A percentile compares a stretch with the other conserved stretches of the same genome.
These are phyloP conservation scores for Penicillium longicatenatum DNA, from an alignment of 495 filamentous ascomycete species.

Conservation along the genomic window DNA sequence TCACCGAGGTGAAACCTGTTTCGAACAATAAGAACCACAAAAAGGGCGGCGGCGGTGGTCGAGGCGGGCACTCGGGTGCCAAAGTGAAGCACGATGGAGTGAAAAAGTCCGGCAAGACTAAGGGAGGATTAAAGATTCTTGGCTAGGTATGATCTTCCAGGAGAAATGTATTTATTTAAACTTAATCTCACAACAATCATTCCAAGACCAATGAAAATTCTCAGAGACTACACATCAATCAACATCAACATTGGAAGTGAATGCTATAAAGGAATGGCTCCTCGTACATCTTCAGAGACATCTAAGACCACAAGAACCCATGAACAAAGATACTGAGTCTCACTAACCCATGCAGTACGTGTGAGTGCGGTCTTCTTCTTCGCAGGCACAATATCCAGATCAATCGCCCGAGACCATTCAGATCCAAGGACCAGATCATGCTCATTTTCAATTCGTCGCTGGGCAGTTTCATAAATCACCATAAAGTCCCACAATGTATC, in stretches of 20 bases:
- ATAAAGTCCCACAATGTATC: neutral
- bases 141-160: slow-evolving; percentile 52
- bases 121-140: slow-evolving; percentile 74
- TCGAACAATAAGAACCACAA: slow-evolving; percentile 50
- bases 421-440: neutral
- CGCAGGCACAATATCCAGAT: neutral
- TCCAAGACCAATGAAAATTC: neutral
- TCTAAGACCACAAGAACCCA: slow-evolving; percentile 1
- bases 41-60: slow-evolving; percentile 34
- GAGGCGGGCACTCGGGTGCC: slow-evolving; percentile 19
- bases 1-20: slow-evolving; percentile 81
- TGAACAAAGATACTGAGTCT: neutral
- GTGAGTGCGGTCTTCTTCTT: neutral
- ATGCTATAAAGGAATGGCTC: neutral
- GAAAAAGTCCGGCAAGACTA: slow-evolving; percentile 78
- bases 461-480: neutral
- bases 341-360: no score
- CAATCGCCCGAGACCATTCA: neutral
- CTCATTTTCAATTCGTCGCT: neutral
- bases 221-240: no score
- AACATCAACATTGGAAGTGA: no score
- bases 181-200: neutral
- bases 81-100: slow-evolving; percentile 64
- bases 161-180: neutral
- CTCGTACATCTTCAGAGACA: neutral